A percentile compares a stretch with the other conserved stretches of the same genome.
phyloP scores from a whole-genome alignment of 257 asterid species.

The Datura wrightii region DNA sequence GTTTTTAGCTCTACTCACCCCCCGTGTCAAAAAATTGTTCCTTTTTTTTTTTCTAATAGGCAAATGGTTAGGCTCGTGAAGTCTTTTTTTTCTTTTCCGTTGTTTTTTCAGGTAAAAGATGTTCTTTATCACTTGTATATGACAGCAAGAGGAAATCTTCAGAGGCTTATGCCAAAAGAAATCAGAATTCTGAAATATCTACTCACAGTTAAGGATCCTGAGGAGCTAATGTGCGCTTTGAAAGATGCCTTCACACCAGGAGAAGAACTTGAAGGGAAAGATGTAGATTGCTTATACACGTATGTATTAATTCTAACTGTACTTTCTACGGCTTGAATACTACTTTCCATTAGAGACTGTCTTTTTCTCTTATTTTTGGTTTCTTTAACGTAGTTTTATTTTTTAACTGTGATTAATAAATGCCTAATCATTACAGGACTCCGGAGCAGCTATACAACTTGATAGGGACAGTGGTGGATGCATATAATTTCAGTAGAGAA shows the following conservation, averaged over 20 bases:
- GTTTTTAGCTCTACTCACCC: not conserved
- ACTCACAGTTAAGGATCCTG: slow-evolving; percentile 83
- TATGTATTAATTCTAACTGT: slow-evolving; percentile 41
- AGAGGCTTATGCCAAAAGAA: slow-evolving; percentile 92
- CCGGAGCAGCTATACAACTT: slow-evolving; percentile 72
- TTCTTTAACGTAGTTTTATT: not conserved
- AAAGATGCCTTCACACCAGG: slow-evolving; percentile 95
- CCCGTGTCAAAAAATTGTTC: not conserved
- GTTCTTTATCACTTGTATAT: slow-evolving; percentile 74
- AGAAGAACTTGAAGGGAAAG: slow-evolving; percentile 75
- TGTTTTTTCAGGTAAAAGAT: slow-evolving; percentile 69
- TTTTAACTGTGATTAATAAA: not conserved
- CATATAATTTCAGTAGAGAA: slow-evolving; percentile 78
- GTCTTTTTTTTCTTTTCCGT: not conserved
- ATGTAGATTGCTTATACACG: slow-evolving; percentile 84
- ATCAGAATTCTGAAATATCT: slow-evolving; percentile 85
- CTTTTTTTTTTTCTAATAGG: not conserved
- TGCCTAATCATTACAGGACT: slow-evolving; percentile 57
- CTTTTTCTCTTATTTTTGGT: not conserved
- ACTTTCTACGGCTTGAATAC: not conserved
- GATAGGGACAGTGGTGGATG: slow-evolving; percentile 73
- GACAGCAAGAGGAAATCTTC: slow-evolving; percentile 76
- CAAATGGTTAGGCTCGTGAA: not conserved
- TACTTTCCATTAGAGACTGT: not conserved
- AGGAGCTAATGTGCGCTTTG: slow-evolving; percentile 71